Evolutionary conservation across 495 filamentous ascomycete species (phyloP).

Genomic region (Penicilliopsis zonata): DNA sequence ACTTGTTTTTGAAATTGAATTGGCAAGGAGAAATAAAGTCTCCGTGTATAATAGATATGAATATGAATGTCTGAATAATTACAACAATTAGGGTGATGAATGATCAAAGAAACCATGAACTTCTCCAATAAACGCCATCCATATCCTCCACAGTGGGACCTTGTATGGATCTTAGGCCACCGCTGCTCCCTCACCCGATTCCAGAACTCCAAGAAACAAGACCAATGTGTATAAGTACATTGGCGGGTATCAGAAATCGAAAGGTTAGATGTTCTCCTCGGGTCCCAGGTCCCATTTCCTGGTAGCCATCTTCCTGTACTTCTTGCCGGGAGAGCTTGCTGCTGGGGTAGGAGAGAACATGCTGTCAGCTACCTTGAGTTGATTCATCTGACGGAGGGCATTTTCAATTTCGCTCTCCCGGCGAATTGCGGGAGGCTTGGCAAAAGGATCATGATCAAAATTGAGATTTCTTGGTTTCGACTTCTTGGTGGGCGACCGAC

Average conservation of each 20-base stretch:
- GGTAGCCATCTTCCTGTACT: constrained; percentile 39
- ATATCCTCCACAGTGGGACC: too few species aligned
- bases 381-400: constrained; percentile 30
- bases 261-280: constrained; percentile 33
- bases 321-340: constrained; percentile 26
- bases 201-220: constrained; percentile 6
- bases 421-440: constrained; percentile 17
- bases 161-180: too few species aligned
- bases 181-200: too few species aligned
- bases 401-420: constrained; percentile 34
- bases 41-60: too few species aligned
- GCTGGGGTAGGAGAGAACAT: constrained; percentile 21
- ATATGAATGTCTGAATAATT: too few species aligned
- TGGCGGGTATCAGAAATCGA: background rate
- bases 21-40: too few species aligned
- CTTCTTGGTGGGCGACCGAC: constrained; percentile 35
- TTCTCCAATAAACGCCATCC: too few species aligned
- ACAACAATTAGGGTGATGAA: too few species aligned
- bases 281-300: constrained; percentile 46
- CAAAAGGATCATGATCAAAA: constrained; percentile 7
- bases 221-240: background rate
- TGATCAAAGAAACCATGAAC: too few species aligned
- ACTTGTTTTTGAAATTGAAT: too few species aligned
- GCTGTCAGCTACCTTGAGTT: constrained; percentile 28
- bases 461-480: constrained; percentile 15